These are phyloP conservation scores for Carex pumila DNA, from an alignment of 176 grass and related monocot species.

Conservation along the genomic window DNA sequence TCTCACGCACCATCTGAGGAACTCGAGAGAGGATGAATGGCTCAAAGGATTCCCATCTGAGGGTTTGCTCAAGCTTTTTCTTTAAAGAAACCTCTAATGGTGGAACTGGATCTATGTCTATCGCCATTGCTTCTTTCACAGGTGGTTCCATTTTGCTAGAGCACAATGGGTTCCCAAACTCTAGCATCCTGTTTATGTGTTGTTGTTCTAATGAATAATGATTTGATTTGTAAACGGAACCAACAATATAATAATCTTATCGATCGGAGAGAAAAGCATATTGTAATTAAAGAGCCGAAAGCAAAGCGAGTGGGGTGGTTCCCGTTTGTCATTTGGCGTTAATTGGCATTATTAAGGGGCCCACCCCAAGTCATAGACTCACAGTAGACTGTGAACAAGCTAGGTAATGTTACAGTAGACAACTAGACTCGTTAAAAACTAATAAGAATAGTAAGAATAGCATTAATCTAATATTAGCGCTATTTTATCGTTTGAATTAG, in stretches of 20 bases:
- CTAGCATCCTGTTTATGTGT: background rate
- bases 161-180: too few relatives aligned
- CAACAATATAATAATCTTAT: background rate
- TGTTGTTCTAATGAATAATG: background rate
- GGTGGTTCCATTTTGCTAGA: background rate
- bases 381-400: too few relatives aligned
- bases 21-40: constrained; percentile 13
- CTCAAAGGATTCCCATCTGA: constrained; percentile 3
- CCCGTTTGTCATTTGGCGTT: too few relatives aligned
- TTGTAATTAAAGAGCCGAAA: too few relatives aligned
- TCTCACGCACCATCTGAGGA: constrained; percentile 8
- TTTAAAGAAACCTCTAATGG: constrained; percentile 11
- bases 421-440: too few relatives aligned
- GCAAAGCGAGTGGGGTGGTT: too few relatives aligned
- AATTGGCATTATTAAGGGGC: too few relatives aligned
- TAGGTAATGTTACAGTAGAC: too few relatives aligned
- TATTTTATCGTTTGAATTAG: too few relatives aligned
- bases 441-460: too few relatives aligned
- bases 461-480: too few relatives aligned
- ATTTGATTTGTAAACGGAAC: background rate
- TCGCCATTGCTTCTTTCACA: background rate
- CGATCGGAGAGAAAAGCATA: background rate
- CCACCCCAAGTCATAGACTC: too few relatives aligned
- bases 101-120: background rate
- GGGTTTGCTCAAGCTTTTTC: background rate